Conservation (phyloP, 192 early-diverging fungal genomes). For the Lobosporangium transversale region DNA sequence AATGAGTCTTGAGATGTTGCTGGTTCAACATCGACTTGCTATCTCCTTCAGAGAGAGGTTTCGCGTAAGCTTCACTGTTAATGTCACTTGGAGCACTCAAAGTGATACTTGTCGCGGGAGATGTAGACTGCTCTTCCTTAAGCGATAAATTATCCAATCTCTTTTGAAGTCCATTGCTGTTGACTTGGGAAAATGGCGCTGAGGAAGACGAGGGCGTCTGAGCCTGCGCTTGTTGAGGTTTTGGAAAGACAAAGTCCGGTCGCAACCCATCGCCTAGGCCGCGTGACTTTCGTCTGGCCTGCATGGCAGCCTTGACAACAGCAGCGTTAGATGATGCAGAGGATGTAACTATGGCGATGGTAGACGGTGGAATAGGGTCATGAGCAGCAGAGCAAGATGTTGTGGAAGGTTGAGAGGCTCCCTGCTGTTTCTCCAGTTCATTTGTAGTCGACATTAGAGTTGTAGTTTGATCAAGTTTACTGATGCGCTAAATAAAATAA, state of each 20-base stretch:
- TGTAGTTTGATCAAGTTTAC: not conserved
- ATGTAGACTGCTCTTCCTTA: not conserved
- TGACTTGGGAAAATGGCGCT: not conserved
- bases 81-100: not conserved
- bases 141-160: not conserved
- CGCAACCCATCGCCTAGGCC: slow-evolving; percentile 38
- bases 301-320: slow-evolving; percentile 40
- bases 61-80: not conserved
- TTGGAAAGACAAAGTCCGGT: slow-evolving; percentile 52
- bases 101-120: slow-evolving; percentile 11
- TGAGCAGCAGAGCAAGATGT: slow-evolving; percentile 14
- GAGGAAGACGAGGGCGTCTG: not conserved
- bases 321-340: not conserved
- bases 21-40: slow-evolving; percentile 9
- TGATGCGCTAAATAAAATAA: not conserved
- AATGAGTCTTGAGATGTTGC: slow-evolving; percentile 51
- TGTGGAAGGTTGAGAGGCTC: not conserved
- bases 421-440: not conserved
- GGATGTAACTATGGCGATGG: not conserved
- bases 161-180: slow-evolving; percentile 10
- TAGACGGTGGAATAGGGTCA: slow-evolving; percentile 4
- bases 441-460: slow-evolving; percentile 24
- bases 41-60: not conserved
- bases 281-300: slow-evolving; percentile 37
- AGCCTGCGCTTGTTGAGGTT: slow-evolving; percentile 11